These are phyloP conservation scores for Lepidium didymum DNA, from an alignment of 345 rosid genomes.

Conservation along the genomic window DNA sequence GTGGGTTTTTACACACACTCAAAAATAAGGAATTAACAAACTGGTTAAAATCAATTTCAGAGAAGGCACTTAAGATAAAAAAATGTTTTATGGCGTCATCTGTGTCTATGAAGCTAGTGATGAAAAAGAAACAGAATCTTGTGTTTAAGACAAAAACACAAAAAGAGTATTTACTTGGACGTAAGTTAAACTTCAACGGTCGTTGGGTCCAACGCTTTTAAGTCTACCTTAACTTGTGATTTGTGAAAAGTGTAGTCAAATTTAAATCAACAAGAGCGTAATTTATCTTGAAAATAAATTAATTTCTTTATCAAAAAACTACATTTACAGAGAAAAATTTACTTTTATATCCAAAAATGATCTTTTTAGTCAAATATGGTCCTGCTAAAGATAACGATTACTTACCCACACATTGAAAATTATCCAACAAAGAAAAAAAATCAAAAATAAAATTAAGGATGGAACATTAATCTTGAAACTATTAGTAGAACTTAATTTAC, in stretches of 20 bases:
- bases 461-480: background rate
- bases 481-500: background rate
- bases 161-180: conserved; percentile 10
- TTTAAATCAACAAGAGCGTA: background rate
- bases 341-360: no score
- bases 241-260: background rate
- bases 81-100: no score
- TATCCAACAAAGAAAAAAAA: background rate
- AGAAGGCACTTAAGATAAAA: no score
- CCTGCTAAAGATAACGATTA: background rate
- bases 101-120: no score
- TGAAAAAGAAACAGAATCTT: background rate
- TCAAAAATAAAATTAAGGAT: background rate
- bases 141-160: background rate
- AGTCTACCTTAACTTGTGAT: conserved; percentile 23
- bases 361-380: no score
- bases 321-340: no score
- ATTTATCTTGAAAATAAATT: background rate
- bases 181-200: conserved; percentile 20
- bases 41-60: no score
- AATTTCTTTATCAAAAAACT: background rate
- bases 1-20: no score
- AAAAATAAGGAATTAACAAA: no score
- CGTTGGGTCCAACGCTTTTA: conserved; percentile 17
- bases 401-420: background rate